Conservation (phyloP, 139 green algal species). For the Coelastrella sp. region DNA sequence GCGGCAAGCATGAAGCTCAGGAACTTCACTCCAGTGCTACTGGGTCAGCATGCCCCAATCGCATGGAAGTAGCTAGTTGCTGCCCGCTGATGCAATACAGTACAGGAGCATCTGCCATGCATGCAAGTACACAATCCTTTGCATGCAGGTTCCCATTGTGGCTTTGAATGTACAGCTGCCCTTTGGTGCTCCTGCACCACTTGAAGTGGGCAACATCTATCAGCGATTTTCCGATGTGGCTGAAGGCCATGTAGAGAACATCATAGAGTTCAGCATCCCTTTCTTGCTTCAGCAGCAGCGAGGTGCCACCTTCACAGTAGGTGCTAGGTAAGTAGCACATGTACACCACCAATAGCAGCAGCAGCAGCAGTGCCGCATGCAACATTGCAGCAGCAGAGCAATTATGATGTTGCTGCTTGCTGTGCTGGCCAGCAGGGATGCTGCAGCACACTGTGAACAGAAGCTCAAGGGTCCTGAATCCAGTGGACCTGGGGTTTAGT, state of each 20-base stretch:
- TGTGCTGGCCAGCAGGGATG: no score
- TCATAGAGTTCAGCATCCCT: conserved; percentile 61
- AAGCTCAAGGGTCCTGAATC: no score
- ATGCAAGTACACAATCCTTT: not conserved
- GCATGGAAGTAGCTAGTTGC: no score
- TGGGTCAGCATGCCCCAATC: no score
- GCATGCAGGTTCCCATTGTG: conserved; percentile 38
- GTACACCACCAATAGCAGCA: not conserved
- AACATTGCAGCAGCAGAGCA: not conserved
- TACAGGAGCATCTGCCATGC: not conserved
- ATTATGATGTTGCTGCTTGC: no score
- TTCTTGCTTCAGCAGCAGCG: conserved; percentile 46
- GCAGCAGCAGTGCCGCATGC: not conserved
- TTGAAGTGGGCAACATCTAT: conserved; percentile 63
- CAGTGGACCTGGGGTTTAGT: no score
- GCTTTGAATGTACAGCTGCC: conserved; percentile 9
- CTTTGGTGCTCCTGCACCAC: conserved; percentile 23
- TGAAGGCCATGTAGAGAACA: conserved; percentile 65
- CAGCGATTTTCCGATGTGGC: conserved; percentile 59
- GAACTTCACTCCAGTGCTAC: no score
- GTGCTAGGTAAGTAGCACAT: conserved; percentile 46
- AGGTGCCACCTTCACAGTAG: conserved; percentile 53
- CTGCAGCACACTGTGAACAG: no score
- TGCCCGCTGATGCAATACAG: not conserved
- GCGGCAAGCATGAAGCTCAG: no score